phyloP scores from a whole-genome alignment of 257 asterid genomes.

The Gynochthodes officinalis region DNA sequence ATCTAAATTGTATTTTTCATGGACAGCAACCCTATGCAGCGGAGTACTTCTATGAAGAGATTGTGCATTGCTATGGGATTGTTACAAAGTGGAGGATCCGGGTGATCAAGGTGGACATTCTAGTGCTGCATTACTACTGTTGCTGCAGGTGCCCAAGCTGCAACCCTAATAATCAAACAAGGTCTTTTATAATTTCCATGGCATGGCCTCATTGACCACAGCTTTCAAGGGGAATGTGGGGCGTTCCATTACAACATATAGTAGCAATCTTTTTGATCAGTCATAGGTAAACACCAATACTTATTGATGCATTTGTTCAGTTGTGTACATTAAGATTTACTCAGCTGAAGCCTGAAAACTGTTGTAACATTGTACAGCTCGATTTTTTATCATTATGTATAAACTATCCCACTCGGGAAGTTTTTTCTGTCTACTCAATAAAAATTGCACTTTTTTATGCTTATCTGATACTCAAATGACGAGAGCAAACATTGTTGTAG shows the following conservation, averaged over 20 bases:
- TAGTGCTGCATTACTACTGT: not conserved
- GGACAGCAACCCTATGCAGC: not conserved
- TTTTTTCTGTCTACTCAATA: not conserved
- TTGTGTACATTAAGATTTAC: not conserved
- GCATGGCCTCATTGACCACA: not conserved
- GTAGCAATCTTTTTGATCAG: not conserved
- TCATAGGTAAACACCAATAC: not conserved
- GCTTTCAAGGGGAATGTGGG: not conserved
- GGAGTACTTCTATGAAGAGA: not conserved
- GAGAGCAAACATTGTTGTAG: not conserved
- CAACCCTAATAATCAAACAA: not conserved
- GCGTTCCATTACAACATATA: not conserved
- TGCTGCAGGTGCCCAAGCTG: not conserved
- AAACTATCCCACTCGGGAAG: not conserved
- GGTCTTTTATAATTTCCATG: not conserved
- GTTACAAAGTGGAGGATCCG: not conserved
- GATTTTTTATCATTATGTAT: not conserved
- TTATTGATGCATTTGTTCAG: not conserved
- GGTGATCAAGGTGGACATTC: not conserved
- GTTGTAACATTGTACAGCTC: not conserved
- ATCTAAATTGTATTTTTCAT: not conserved
- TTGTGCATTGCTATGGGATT: not conserved
- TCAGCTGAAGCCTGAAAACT: not conserved
- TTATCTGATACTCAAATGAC: not conserved
- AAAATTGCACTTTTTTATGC: not conserved